These are phyloP conservation scores for Erucastrum elatum DNA, from an alignment of 345 rosid genomes.

Conservation along the genomic window DNA sequence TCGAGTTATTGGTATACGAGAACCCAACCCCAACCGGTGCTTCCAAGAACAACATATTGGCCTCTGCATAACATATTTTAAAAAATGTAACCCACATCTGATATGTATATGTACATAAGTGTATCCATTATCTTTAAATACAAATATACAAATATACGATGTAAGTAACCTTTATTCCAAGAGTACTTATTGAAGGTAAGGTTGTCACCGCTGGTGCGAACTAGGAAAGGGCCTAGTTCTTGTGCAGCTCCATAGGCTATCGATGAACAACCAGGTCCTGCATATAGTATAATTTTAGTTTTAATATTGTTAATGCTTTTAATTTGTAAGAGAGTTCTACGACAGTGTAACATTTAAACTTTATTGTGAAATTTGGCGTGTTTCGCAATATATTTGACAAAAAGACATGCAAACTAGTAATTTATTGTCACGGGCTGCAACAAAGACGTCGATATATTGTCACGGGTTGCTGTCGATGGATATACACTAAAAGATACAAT, in stretches of 20 bases:
- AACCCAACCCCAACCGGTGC: conserved; percentile 87
- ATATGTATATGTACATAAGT: background rate
- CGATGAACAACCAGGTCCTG: conserved; percentile 92
- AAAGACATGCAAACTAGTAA: background rate
- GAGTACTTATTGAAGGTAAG: conserved; percentile 55
- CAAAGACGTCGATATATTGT: background rate
- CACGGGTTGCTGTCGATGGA: background rate
- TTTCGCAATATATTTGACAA: background rate
- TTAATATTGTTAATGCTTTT: background rate
- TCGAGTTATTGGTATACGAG: conserved; percentile 65
- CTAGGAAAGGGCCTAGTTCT: conserved; percentile 78
- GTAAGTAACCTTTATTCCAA: conserved; percentile 64
- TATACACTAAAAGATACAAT: background rate
- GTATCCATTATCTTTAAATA: background rate
- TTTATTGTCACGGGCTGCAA: background rate
- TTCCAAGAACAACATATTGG: conserved; percentile 76
- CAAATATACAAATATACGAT: background rate
- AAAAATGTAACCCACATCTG: background rate
- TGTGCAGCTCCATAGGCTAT: conserved; percentile 73
- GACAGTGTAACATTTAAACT: background rate
- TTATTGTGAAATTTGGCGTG: background rate
- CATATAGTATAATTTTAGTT: background rate
- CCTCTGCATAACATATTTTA: conserved; percentile 41
- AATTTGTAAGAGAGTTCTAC: background rate
- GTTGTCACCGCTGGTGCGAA: conserved; percentile 36